These are phyloP conservation scores for Aquanectria penicillioides DNA, from an alignment of 2,329 filamentous ascomycete species.

Conservation along the genomic window DNA sequence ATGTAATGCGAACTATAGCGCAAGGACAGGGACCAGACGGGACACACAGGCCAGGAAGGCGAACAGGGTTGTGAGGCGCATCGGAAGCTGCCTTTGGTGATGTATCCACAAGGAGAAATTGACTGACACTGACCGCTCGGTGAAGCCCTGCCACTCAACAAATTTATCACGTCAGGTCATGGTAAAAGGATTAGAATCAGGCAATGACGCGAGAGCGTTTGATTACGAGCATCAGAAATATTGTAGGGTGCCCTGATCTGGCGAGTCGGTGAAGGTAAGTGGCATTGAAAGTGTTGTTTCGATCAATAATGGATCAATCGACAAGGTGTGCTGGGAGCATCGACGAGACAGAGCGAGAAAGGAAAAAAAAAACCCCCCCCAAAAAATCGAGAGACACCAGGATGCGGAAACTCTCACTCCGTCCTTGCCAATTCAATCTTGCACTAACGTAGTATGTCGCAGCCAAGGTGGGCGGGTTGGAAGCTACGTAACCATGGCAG, in stretches of 20 bases:
- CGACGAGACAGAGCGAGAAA: slow-evolving; percentile 1
- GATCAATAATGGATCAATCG: slow-evolving; percentile 14
- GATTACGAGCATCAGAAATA: slow-evolving; percentile 22
- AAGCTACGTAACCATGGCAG: slow-evolving; percentile 25
- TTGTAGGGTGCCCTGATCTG: slow-evolving; percentile 16
- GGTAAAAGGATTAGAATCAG: slow-evolving; percentile 29
- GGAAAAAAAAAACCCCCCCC: not conserved
- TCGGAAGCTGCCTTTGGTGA: slow-evolving; percentile 30
- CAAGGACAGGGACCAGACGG: slow-evolving; percentile 26
- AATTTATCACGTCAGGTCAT: slow-evolving; percentile 23
- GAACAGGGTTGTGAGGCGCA: slow-evolving; percentile 10
- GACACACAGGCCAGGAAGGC: not conserved
- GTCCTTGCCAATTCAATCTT: slow-evolving; percentile 13
- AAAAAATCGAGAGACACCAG: slow-evolving; percentile 4
- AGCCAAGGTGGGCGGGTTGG: slow-evolving; percentile 11
- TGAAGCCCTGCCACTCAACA: slow-evolving; percentile 19
- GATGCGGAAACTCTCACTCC: slow-evolving; percentile 17
- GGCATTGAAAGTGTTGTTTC: slow-evolving; percentile 10
- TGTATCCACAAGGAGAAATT: slow-evolving; percentile 22
- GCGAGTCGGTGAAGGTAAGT: slow-evolving; percentile 24
- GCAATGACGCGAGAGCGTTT: slow-evolving; percentile 31
- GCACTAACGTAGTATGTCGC: slow-evolving; percentile 8
- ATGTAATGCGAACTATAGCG: slow-evolving; percentile 9
- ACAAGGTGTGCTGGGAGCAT: no score
- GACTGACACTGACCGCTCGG: slow-evolving; percentile 29